Conservation (phyloP, 2,329 filamentous ascomycete genomes). For the Pseudophaeomoniella oleicola region DNA sequence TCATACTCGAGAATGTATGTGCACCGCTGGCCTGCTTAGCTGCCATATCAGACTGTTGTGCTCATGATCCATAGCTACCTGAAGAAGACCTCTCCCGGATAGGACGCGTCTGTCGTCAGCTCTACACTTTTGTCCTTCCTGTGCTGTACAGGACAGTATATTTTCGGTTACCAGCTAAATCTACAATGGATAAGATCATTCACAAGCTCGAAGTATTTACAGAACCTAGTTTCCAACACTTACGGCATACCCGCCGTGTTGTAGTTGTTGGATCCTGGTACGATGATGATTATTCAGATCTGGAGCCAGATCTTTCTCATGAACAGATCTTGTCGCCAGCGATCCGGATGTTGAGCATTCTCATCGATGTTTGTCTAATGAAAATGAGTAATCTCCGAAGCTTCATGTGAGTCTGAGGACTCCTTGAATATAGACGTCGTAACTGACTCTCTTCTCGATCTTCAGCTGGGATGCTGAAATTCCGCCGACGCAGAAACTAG, state of each 20-base stretch:
- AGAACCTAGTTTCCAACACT: neutral
- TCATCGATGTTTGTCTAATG: neutral
- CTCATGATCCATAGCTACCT: neutral
- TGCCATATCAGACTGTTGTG: too few relatives aligned
- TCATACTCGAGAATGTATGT: neutral
- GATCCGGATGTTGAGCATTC: neutral
- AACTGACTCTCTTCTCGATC: too few relatives aligned
- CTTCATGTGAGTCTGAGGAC: neutral
- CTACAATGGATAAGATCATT: neutral
- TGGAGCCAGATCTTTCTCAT: neutral
- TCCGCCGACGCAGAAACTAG: neutral
- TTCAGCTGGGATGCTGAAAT: neutral
- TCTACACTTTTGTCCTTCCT: neutral
- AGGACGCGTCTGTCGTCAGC: neutral
- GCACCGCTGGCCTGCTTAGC: too few relatives aligned
- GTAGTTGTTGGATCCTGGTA: neutral
- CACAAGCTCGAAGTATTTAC: neutral
- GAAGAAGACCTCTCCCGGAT: neutral
- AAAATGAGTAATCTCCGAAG: neutral
- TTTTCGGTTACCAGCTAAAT: neutral
- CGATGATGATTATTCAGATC: neutral
- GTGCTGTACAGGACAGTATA: neutral
- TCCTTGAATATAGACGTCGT: too few relatives aligned
- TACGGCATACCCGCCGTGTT: neutral
- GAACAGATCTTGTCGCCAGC: neutral